These are phyloP conservation scores for Prinsepia uniflora DNA, from an alignment of 306 rosid species.

Conservation along the genomic window DNA sequence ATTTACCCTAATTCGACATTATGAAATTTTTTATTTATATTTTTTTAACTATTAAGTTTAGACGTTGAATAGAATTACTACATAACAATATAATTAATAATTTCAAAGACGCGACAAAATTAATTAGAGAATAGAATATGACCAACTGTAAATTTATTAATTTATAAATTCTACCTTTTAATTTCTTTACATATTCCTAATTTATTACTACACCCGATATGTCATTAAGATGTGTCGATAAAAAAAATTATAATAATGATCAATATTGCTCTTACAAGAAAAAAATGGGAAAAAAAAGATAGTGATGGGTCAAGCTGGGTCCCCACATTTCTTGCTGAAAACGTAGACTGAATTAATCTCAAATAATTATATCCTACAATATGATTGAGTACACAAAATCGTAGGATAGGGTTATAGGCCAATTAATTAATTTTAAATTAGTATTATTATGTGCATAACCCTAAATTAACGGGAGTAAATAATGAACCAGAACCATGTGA, in stretches of 20 bases:
- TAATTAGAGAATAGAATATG: no score
- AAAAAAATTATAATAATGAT: no score
- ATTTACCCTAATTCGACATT: background rate
- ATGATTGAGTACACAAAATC: background rate
- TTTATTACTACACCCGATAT: no score
- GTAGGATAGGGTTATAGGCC: no score
- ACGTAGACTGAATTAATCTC: background rate
- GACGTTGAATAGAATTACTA: background rate
- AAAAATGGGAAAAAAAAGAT: background rate
- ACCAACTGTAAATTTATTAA: no score
- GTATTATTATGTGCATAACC: background rate
- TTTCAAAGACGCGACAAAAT: no score
- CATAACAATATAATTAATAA: background rate
- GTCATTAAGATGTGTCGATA: no score
- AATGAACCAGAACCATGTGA: slow-evolving; percentile 32
- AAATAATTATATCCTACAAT: background rate
- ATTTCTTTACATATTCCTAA: no score
- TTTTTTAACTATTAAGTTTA: background rate
- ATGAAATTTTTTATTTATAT: background rate
- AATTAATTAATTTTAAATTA: background rate
- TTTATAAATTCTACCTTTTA: no score
- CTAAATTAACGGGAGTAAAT: slow-evolving; percentile 49
- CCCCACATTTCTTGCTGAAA: slow-evolving; percentile 5
- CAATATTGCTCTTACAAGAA: background rate
- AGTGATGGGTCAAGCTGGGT: slow-evolving; percentile 9